Percentiles rank a stretch among this genome's conserved stretches.
phyloP scores from a whole-genome alignment of 306 rosid genomes.

The Rubus idaeus region DNA sequence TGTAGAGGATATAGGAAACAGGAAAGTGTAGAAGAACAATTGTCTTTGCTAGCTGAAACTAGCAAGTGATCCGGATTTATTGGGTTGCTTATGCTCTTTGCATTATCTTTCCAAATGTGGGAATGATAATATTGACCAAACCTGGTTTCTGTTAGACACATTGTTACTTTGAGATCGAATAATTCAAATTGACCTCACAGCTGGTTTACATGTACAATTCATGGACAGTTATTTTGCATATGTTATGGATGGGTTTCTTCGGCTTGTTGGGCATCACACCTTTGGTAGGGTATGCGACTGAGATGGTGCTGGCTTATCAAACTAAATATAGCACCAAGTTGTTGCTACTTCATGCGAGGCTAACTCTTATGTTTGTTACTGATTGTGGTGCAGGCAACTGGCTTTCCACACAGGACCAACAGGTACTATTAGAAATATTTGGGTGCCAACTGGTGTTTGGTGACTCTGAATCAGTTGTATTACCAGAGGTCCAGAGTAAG shows the following conservation, averaged over 20 bases:
- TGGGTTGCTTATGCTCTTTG: not conserved
- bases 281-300: conserved; percentile 78
- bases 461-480: not conserved
- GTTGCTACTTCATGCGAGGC: no score
- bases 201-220: conserved; percentile 8
- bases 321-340: no score
- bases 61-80: not conserved
- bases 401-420: conserved; percentile 86
- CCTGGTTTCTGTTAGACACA: conserved; percentile 6
- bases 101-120: not conserved
- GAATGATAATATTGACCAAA: not conserved
- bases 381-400: conserved; percentile 64
- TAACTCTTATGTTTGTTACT: not conserved
- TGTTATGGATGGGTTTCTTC: conserved; percentile 56
- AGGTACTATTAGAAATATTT: conserved; percentile 36
- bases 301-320: conserved; percentile 25
- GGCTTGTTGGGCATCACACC: conserved; percentile 73
- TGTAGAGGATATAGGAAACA: not conserved
- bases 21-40: not conserved
- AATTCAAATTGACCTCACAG: conserved; percentile 5
- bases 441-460: not conserved
- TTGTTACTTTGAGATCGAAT: conserved; percentile 3
- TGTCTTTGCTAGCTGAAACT: not conserved
- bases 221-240: conserved; percentile 23
- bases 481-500: no score